Percentiles rank a stretch among this genome's conserved stretches.
These are phyloP conservation scores for Diplogelasinospora grovesii DNA, from an alignment of 495 filamentous ascomycete genomes.

Conservation along the genomic window DNA sequence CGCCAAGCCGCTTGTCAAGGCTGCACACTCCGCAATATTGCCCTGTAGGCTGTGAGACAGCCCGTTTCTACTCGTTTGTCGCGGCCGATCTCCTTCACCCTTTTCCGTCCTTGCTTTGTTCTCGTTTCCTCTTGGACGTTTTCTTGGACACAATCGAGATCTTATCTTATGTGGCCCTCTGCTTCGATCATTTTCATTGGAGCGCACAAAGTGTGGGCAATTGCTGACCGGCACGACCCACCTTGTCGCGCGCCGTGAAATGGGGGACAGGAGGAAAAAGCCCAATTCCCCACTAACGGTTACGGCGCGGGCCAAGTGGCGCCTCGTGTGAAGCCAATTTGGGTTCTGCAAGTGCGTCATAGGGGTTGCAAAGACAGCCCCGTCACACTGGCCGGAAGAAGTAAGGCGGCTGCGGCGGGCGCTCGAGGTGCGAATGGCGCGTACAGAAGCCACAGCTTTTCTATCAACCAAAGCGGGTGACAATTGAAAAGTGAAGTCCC, in stretches of 20 bases:
- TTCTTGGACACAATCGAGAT: no score
- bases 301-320: slow-evolving; percentile 16
- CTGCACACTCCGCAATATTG: no score
- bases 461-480: background rate
- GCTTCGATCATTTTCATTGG: background rate
- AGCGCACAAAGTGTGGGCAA: background rate
- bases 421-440: background rate
- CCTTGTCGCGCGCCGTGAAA: slow-evolving; percentile 2
- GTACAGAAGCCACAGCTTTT: no score
- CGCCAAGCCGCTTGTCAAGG: no score
- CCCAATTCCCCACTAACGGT: slow-evolving; percentile 1
- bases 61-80: no score
- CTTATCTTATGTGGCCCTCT: background rate
- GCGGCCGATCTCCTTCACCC: no score
- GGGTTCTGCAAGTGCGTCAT: slow-evolving; percentile 27
- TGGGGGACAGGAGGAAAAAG: background rate
- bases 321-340: slow-evolving; percentile 19
- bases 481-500: background rate
- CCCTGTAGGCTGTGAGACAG: no score
- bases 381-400: background rate
- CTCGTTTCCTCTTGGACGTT: no score
- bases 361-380: slow-evolving; percentile 11
- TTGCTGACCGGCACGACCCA: no score
- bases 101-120: no score
- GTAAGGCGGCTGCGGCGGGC: background rate